Conservation (phyloP, 2,329 filamentous ascomycete genomes). For the Davidsoniella virescens region DNA sequence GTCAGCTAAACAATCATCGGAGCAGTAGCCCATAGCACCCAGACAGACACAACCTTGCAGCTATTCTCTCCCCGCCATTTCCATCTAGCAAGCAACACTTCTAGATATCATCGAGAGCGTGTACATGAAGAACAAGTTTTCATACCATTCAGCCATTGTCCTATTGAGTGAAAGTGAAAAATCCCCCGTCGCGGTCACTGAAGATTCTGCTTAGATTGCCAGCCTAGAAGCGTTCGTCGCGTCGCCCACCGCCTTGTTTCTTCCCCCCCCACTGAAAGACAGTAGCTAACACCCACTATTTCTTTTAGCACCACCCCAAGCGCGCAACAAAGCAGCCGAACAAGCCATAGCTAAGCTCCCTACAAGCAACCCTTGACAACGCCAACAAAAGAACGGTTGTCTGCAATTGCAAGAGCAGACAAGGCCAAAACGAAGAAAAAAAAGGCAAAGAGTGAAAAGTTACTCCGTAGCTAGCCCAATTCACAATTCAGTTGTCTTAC, state of each 20-base stretch:
- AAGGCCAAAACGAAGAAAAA: neutral
- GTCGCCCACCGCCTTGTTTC: neutral
- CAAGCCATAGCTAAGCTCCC: neutral
- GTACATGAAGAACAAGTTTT: neutral
- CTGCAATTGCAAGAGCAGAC: conserved; percentile 2
- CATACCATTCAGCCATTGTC: too few species aligned
- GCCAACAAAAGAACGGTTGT: neutral
- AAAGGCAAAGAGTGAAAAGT: neutral
- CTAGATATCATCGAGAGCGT: neutral
- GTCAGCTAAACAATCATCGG: neutral
- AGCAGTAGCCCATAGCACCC: neutral
- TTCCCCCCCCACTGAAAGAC: neutral
- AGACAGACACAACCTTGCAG: neutral
- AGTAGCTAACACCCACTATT: neutral
- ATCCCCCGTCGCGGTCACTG: too few species aligned
- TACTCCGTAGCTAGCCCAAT: neutral
- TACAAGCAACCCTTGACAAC: neutral
- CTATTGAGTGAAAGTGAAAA: too few species aligned
- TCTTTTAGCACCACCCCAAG: neutral
- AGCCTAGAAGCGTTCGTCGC: too few species aligned
- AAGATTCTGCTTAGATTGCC: too few species aligned
- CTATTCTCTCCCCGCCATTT: neutral
- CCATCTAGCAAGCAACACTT: neutral
- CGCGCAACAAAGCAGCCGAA: neutral
- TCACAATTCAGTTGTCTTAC: neutral